These are phyloP conservation scores for Acacia melanoxylon DNA, from an alignment of 306 rosid genomes.

Conservation along the genomic window DNA sequence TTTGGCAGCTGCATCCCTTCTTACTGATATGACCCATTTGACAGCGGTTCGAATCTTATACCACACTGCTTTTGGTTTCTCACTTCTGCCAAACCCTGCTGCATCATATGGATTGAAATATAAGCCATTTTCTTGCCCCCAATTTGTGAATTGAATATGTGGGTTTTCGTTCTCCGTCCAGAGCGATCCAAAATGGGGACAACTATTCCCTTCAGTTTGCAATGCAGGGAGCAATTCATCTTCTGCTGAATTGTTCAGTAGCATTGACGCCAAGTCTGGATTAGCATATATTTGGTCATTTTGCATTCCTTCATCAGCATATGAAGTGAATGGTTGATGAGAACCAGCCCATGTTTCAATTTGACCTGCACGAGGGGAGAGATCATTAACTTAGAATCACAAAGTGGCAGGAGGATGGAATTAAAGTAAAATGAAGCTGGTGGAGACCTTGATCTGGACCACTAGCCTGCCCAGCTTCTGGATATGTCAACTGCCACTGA, in stretches of 20 bases:
- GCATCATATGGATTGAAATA: constrained; percentile 18
- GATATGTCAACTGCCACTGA: constrained; percentile 24
- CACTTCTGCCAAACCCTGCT: constrained; percentile 32
- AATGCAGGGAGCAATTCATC: constrained; percentile 29
- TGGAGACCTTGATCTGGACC: constrained; percentile 34
- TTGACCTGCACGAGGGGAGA: constrained; percentile 41
- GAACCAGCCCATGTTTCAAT: constrained; percentile 1
- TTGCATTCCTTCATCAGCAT: constrained; percentile 27
- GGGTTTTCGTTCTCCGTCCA: constrained; percentile 24
- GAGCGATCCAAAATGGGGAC: constrained; percentile 12
- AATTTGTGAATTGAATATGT: constrained; percentile 20
- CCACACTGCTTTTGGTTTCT: constrained; percentile 55
- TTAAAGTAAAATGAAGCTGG: not conserved
- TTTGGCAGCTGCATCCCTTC: constrained; percentile 41
- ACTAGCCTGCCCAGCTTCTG: constrained; percentile 18
- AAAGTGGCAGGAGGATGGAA: not conserved
- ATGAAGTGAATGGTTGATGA: constrained; percentile 20
- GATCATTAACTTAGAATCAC: not conserved
- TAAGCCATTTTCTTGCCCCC: constrained; percentile 27
- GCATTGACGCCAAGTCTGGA: constrained; percentile 11
- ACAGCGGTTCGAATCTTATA: constrained; percentile 42
- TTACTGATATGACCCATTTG: constrained; percentile 44
- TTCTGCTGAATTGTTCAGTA: constrained; percentile 12
- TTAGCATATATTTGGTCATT: constrained; percentile 27
- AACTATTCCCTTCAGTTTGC: constrained; percentile 29